Percentiles rank a stretch among this genome's conserved stretches.
These are phyloP conservation scores for Polygonum aviculare DNA, from an alignment of 148 eudicot genomes.

Conservation along the genomic window DNA sequence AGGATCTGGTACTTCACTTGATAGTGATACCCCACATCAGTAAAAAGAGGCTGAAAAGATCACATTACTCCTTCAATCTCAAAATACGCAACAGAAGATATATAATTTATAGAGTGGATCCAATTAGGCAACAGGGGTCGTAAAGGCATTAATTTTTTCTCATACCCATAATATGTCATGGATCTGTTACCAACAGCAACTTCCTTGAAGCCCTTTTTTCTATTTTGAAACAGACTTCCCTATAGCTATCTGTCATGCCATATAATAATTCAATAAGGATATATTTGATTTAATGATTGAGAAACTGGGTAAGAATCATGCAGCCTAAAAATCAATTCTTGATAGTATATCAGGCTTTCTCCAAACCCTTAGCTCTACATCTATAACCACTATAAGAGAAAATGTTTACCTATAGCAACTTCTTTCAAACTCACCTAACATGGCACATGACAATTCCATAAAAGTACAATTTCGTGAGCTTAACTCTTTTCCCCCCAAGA, in stretches of 20 bases:
- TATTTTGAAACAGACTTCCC: background rate
- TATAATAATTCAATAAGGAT: background rate
- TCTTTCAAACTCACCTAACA: background rate
- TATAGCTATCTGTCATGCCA: background rate
- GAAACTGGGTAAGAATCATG: background rate
- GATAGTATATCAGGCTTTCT: background rate
- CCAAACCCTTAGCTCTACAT: background rate
- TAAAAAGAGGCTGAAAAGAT: background rate
- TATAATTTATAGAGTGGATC: background rate
- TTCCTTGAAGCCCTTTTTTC: no score
- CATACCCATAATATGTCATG: background rate
- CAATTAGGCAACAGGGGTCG: background rate
- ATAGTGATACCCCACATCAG: background rate
- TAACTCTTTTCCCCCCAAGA: background rate
- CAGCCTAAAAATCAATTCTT: background rate
- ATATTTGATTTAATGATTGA: background rate
- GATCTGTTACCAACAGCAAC: background rate
- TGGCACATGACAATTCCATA: background rate
- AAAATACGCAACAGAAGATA: background rate
- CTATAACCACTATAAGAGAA: background rate
- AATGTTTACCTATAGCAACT: background rate
- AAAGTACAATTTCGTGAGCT: background rate
- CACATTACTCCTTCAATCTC: background rate
- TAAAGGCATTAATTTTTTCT: background rate
- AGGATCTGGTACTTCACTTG: background rate